Percentiles rank a stretch among this genome's conserved stretches.
Conservation (phyloP, 495 filamentous ascomycete genomes). For the Saxophila tyrrhenica region DNA sequence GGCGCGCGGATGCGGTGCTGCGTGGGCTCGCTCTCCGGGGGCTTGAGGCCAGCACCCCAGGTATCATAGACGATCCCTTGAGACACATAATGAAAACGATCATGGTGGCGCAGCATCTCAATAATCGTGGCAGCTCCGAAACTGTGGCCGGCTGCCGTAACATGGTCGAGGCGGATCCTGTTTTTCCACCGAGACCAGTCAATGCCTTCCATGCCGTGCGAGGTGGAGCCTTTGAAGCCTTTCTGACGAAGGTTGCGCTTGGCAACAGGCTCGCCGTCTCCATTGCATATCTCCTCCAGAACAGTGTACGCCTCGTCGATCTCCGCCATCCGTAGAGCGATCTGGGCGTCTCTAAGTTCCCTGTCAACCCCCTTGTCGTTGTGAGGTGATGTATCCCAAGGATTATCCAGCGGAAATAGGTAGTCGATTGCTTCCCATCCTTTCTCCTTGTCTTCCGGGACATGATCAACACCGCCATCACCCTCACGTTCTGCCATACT, state of each 20-base stretch:
- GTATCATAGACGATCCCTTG: constrained; percentile 51
- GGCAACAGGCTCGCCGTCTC: constrained; percentile 27
- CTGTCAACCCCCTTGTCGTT: constrained; percentile 33
- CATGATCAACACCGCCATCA: constrained; percentile 24
- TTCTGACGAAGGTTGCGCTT: constrained; percentile 38
- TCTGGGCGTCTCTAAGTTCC: constrained; percentile 34
- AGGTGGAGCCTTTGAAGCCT: constrained; percentile 41
- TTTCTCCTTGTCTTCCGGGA: constrained; percentile 18
- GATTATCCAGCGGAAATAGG: constrained; percentile 34
- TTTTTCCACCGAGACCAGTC: constrained; percentile 32
- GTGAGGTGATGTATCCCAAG: constrained; percentile 29
- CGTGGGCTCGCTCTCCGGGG: constrained; percentile 21
- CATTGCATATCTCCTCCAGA: constrained; percentile 25
- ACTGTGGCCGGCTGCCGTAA: constrained; percentile 30
- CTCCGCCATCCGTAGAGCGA: constrained; percentile 33
- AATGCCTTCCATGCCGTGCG: constrained; percentile 35
- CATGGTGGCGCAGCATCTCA: constrained; percentile 34
- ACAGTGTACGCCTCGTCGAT: constrained; percentile 33
- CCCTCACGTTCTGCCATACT: constrained; percentile 22
- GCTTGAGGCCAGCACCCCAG: constrained; percentile 36
- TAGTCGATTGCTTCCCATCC: constrained; percentile 33
- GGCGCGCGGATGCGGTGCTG: constrained; percentile 37
- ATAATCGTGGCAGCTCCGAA: constrained; percentile 32
- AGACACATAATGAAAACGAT: constrained; percentile 39
- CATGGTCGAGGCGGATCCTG: constrained; percentile 24